phyloP scores from a whole-genome alignment of 441 rosid genomes.

The Erodium trifolium region DNA sequence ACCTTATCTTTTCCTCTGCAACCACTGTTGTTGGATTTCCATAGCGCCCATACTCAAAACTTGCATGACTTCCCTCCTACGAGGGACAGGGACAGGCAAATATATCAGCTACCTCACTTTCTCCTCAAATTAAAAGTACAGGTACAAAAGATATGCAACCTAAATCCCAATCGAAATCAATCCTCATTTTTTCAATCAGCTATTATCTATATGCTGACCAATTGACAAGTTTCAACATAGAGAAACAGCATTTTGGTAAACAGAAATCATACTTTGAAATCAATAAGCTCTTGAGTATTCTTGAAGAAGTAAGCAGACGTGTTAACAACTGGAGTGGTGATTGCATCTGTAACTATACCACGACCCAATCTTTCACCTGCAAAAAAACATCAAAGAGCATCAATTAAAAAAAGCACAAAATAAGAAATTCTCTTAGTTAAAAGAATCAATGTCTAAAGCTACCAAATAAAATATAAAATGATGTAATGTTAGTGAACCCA shows the following conservation, averaged over 20 bases:
- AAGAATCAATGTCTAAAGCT: neutral
- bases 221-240: neutral
- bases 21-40: conserved; percentile 95
- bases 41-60: conserved; percentile 96
- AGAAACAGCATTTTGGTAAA: neutral
- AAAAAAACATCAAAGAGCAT: neutral
- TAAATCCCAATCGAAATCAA: no score
- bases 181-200: neutral
- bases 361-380: conserved; percentile 95
- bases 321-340: conserved; percentile 88
- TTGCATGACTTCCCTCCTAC: conserved; percentile 67
- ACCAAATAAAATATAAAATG: neutral
- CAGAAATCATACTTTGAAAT: conserved; percentile 58
- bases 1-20: conserved; percentile 84
- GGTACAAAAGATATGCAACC: no score
- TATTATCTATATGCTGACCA: neutral
- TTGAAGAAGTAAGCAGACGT: conserved; percentile 90
- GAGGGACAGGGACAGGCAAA: neutral
- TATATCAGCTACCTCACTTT: neutral
- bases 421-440: neutral
- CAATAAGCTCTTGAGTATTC: conserved; percentile 71
- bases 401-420: neutral
- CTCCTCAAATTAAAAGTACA: neutral
- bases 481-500: conserved; percentile 9
- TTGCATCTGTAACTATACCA: conserved; percentile 89